phyloP scores from a whole-genome alignment of 345 rosid species.

The Erysimum cheiranthoides region DNA sequence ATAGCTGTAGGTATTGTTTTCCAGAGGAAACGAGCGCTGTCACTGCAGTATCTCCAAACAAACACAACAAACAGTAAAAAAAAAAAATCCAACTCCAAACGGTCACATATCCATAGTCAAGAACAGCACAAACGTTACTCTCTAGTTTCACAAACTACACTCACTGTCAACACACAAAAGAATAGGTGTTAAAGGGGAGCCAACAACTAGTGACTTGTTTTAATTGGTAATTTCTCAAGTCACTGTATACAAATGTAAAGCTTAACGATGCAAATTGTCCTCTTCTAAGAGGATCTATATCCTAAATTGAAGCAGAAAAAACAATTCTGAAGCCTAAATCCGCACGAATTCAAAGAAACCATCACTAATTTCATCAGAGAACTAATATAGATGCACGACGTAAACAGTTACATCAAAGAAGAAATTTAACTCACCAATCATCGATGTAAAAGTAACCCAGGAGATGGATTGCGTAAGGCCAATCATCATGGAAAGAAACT shows the following conservation, averaged over 20 bases:
- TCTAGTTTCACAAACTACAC: not conserved
- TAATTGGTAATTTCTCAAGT: conserved; percentile 3
- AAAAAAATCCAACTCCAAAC: conserved; percentile 1
- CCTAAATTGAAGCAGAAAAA: not conserved
- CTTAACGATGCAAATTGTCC: no score
- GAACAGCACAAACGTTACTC: not conserved
- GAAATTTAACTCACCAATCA: conserved; percentile 57
- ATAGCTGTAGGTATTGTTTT: conserved; percentile 67
- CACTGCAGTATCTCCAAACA: conserved; percentile 52
- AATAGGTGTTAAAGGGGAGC: not conserved
- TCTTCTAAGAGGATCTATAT: no score
- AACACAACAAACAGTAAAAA: not conserved
- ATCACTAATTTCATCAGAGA: conserved; percentile 2
- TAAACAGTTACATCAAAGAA: not conserved
- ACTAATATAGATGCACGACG: not conserved
- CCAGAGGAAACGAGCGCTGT: conserved; percentile 85
- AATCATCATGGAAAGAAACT: conserved; percentile 71
- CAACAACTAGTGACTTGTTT: not conserved
- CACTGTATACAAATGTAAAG: not conserved
- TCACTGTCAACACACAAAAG: not conserved
- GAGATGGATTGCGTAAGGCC: conserved; percentile 89
- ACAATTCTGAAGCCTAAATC: not conserved
- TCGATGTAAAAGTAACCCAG: conserved; percentile 68
- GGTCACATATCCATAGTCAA: not conserved
- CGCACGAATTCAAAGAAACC: not conserved